Conservation (phyloP, 352 stramenopile genomes). For the Globisporangium mamillatum region DNA sequence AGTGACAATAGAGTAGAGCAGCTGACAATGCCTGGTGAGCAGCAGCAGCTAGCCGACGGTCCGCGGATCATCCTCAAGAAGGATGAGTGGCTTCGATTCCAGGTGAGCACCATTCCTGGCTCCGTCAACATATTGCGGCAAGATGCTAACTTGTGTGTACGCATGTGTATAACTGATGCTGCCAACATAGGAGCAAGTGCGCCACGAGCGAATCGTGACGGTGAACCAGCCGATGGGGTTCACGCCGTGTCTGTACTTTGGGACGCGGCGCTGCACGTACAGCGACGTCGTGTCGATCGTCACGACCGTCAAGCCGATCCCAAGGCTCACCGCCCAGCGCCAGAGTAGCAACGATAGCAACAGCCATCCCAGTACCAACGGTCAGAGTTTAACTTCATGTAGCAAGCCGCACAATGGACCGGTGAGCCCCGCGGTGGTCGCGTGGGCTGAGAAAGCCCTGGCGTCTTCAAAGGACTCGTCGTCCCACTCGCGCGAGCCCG, state of each 20-base stretch:
- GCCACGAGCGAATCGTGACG: slow-evolving; percentile 52
- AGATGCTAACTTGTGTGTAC: background rate
- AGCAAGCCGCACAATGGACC: background rate
- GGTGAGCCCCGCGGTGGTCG: background rate
- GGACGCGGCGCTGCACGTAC: slow-evolving; percentile 66
- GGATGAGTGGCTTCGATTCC: slow-evolving; percentile 41
- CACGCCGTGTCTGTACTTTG: slow-evolving; percentile 68
- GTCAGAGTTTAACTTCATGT: background rate
- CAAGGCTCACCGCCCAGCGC: slow-evolving; percentile 20
- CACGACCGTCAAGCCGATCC: slow-evolving; percentile 42
- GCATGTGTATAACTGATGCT: background rate
- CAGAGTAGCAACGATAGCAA: background rate
- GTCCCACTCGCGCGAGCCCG: slow-evolving; percentile 15
- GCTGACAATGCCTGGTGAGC: slow-evolving; percentile 1
- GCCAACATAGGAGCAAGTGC: slow-evolving; percentile 30
- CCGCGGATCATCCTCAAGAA: slow-evolving; percentile 19
- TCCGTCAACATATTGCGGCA: background rate
- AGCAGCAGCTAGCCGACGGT: background rate
- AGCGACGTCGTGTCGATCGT: slow-evolving; percentile 70
- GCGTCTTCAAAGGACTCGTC: slow-evolving; percentile 4
- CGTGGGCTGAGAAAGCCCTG: slow-evolving; percentile 8
- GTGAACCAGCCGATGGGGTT: slow-evolving; percentile 52
- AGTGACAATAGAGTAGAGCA: too few relatives aligned
- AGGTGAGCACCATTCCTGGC: slow-evolving; percentile 7
- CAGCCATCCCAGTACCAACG: background rate